Evolutionary conservation across 495 filamentous ascomycete genomes (phyloP), one percentile per base, ranked within the genome.

Genomic region (Aspergillus affinis): DNA sequence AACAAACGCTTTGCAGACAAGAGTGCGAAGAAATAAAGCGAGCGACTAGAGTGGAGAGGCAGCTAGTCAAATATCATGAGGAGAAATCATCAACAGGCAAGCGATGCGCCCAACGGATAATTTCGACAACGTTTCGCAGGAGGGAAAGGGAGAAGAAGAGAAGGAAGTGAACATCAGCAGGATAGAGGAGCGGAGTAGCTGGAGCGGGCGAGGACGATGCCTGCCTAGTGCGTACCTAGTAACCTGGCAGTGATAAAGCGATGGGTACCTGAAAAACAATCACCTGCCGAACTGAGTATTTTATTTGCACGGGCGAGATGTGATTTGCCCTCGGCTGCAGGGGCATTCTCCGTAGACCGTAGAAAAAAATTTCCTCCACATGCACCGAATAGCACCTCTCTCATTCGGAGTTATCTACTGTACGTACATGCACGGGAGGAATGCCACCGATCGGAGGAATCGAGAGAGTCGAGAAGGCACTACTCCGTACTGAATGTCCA

Each of bases 151-250:
- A 29, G 18, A 27, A 54, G 26, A 26, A 50, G 55, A 27, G 12
- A 51, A 45, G 46, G 45, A 18, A 49, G 49, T 5, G 18, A 8
- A 13, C 17, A 41, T 23, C 36, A 41, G 50, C 20, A 41, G 48
- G 50, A 53, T n/a, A 48, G 51, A 54, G 51, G 59, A 53, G 59
- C 59, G 54, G 60, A 62, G 60, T 2, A 26, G 23, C 23, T 36
- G 23, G 41, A 53, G 20, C 10, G 6, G 29, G 29, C 29, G 29
- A 15, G 36, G 12, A 41, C 13, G 36, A 10, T 41, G 36, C 36
- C 9, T 32, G 6, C 7, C 30, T 32, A 32, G 30, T 32, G 30
- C 30, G 3, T 32, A 32, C 30, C 23, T 26, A 26, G 23, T 26
- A 26, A 26, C 23, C 23, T 4, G 23, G 4, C 23, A 26, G 4